phyloP scores from a whole-genome alignment of 208 protist genomes.

The Leishmania lainsoni region DNA sequence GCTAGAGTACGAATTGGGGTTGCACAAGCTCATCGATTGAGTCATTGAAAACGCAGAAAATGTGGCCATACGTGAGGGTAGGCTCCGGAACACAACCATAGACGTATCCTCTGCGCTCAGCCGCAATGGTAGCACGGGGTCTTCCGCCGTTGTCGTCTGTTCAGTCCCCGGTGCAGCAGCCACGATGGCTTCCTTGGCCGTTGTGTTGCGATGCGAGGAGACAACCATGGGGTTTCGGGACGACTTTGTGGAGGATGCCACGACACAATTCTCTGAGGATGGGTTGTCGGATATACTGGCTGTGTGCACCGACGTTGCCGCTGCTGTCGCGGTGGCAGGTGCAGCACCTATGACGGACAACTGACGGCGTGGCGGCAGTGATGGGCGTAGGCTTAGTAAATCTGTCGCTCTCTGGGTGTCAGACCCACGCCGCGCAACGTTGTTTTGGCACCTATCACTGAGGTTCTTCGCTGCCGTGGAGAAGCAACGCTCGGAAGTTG shows the following conservation, averaged over 20 bases:
- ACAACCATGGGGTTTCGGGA: neutral
- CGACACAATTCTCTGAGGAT: neutral
- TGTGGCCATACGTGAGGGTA: neutral
- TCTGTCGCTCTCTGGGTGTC: neutral
- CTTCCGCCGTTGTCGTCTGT: neutral
- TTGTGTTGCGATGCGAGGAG: neutral
- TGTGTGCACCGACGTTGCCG: neutral
- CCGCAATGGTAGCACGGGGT: neutral
- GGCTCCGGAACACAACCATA: neutral
- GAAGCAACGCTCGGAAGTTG: conserved; percentile 23
- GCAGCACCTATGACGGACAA: conserved; percentile 8
- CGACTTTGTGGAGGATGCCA: neutral
- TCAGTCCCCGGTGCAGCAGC: neutral
- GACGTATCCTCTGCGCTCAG: conserved; percentile 7
- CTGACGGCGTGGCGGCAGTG: conserved; percentile 20
- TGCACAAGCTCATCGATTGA: neutral
- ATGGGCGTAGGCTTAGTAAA: conserved; percentile 9
- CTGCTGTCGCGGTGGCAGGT: neutral
- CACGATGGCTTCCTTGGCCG: neutral
- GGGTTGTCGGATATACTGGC: neutral
- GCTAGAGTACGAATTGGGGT: neutral
- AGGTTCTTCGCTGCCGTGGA: conserved; percentile 1
- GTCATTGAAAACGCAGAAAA: neutral
- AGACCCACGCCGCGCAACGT: conserved; percentile 1
- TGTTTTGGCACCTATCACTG: conserved; percentile 3